A percentile compares a stretch with the other conserved stretches of the same genome.
These are phyloP conservation scores for Gynostemma pentaphyllum DNA, from an alignment of 306 rosid species.

Conservation along the genomic window DNA sequence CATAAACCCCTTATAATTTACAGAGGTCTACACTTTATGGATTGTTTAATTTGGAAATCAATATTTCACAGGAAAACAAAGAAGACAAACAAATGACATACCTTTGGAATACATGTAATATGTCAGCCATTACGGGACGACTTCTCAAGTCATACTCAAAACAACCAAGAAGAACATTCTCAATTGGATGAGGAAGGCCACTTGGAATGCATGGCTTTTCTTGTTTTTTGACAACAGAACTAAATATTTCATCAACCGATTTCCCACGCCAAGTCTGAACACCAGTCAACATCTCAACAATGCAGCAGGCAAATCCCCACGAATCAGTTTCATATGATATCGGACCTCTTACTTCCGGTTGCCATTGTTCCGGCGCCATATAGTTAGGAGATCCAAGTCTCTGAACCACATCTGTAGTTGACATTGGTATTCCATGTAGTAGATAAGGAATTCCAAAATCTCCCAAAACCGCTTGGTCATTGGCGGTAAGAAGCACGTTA, in stretches of 20 bases:
- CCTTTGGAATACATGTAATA: conserved; percentile 61
- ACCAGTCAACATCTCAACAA: conserved; percentile 89
- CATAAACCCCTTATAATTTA: neutral
- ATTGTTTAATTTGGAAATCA: conserved; percentile 11
- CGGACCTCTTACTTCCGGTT: conserved; percentile 83
- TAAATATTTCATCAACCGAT: conserved; percentile 48
- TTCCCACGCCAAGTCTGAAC: conserved; percentile 70
- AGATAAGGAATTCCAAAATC: conserved; percentile 67
- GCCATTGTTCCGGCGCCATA: conserved; percentile 99
- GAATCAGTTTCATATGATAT: conserved; percentile 81
- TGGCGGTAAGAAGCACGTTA: conserved; percentile 47
- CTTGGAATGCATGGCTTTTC: conserved; percentile 68
- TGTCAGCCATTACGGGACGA: conserved; percentile 65
- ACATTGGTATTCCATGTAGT: conserved; percentile 41
- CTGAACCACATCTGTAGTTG: conserved; percentile 40
- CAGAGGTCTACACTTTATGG: neutral
- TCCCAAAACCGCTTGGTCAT: conserved; percentile 60
- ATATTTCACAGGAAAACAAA: neutral
- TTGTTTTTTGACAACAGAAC: conserved; percentile 51
- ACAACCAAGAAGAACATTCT: conserved; percentile 64
- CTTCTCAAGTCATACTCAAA: conserved; percentile 88
- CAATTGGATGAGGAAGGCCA: conserved; percentile 75
- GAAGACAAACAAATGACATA: conserved; percentile 14
- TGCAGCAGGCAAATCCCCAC: conserved; percentile 86
- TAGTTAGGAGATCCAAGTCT: conserved; percentile 87